phyloP scores from a whole-genome alignment of 1,284 basidiomycete species.

The Papiliotrema nemorosa region DNA sequence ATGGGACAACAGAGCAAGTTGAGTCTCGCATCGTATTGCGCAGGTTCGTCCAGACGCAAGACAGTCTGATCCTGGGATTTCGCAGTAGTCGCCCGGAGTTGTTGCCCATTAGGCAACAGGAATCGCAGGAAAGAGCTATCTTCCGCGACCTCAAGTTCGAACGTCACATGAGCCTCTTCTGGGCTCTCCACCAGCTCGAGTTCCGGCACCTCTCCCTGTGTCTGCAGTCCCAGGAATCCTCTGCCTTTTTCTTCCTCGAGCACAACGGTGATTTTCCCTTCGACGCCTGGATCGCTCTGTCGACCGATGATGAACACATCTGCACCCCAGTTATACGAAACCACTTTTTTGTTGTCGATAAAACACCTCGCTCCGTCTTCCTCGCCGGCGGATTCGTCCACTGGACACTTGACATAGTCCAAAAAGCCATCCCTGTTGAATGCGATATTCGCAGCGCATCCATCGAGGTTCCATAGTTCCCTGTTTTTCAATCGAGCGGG shows the following conservation, averaged over 20 bases:
- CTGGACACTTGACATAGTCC: conserved; percentile 41
- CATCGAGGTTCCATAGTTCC: conserved; percentile 34
- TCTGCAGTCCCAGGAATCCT: conserved; percentile 34
- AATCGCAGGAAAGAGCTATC: conserved; percentile 37
- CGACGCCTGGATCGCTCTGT: conserved; percentile 7
- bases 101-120: conserved; percentile 27
- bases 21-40: conserved; percentile 38
- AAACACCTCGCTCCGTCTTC: conserved; percentile 34
- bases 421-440: conserved; percentile 40
- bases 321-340: conserved; percentile 40
- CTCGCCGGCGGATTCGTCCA: too few species aligned
- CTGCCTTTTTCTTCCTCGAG: conserved; percentile 41
- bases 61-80: conserved; percentile 19
- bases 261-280: conserved; percentile 20
- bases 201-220: conserved; percentile 16
- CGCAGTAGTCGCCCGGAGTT: conserved; percentile 24
- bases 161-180: conserved; percentile 18
- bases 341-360: conserved; percentile 30
- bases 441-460: conserved; percentile 43
- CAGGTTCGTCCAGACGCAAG: conserved; percentile 22
- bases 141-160: conserved; percentile 36
- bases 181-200: conserved; percentile 25
- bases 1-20: conserved; percentile 45
- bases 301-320: conserved; percentile 25
- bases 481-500: conserved; percentile 38